Evolutionary conservation across 2,329 filamentous ascomycete species (phyloP), one percentile per base, ranked within the genome.

Genomic region (Trichoderma brevicompactum): DNA sequence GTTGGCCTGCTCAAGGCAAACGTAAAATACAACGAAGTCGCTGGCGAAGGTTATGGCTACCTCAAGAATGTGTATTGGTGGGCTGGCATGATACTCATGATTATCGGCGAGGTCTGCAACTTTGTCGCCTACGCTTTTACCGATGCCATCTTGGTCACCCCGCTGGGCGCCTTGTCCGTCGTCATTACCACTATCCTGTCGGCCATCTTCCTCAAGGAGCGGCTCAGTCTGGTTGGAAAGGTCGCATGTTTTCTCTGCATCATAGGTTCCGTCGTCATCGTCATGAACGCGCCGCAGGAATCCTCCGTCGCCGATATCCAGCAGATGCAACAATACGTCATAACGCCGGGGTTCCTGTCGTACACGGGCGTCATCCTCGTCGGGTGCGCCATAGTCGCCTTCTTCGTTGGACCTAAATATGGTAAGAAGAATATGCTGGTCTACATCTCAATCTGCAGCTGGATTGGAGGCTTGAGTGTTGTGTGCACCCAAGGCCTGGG

Each of bases 401-500:
- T 95, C 54, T 98, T 89, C 84, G 89, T 87, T 48, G 95, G 87
- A 0, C 95, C 95, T 15, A 86, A 90, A 72, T 99, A 94, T 75
- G 95, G 94, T 55, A 97, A 96, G 80, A 94, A 92, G 83, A 94
- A 91, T 74, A 98, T 99, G 95, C 84, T 99, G 77, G 93, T 98
- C 40, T 98, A 99, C 79, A 87, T 99, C 70, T 94, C 90, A 71
- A 94, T 99, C 71, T 99, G 95, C 84, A 97, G 93, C 79, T 86
- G 96, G 82, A 88, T 98, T 67, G 95, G 95, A 69, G 95, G 94
- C 1, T 81, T 98, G 74, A 97, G 93, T 78, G 95, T 98, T 8
- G 95, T 98, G 63, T 91, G 92, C 15, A 98, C 94, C 2, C 94
- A 98, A 78, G 95, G 95, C 17, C 80, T 99, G 49, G 95, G 95